These are phyloP conservation scores for Peronospora belbahrii DNA, from an alignment of 352 stramenopile species.

Conservation along the genomic window DNA sequence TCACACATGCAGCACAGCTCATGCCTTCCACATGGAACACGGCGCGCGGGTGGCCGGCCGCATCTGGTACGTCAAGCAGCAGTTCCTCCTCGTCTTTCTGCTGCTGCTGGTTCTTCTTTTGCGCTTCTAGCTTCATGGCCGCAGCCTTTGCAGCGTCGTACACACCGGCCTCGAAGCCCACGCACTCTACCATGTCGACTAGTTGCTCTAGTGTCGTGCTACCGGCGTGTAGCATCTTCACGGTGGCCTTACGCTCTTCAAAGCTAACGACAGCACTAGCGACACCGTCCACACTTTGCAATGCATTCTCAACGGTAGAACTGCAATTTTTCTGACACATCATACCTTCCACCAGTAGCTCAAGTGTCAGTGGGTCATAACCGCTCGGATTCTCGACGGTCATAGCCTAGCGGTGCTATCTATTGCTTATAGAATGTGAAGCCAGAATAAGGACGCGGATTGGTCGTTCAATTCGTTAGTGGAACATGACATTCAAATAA, in stretches of 20 bases:
- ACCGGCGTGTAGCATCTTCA: constrained; percentile 38
- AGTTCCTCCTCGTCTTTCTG: constrained; percentile 7
- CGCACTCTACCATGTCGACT: constrained; percentile 71
- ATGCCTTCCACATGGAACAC: constrained; percentile 83
- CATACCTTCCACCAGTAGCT: constrained; percentile 88
- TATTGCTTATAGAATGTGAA: no score
- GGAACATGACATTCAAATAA: no score
- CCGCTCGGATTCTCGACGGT: no score
- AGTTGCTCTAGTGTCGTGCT: constrained; percentile 55
- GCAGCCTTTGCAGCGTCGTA: constrained; percentile 53
- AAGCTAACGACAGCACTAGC: constrained; percentile 59
- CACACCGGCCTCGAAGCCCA: constrained; percentile 50
- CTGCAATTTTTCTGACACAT: constrained; percentile 95
- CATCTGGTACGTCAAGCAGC: constrained; percentile 21
- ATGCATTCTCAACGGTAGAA: constrained; percentile 60
- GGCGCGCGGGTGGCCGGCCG: constrained; percentile 43
- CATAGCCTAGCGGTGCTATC: no score
- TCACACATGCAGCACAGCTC: constrained; percentile 83
- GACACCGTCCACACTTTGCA: constrained; percentile 67
- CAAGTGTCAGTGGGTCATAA: constrained; percentile 19
- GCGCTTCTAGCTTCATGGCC: constrained; percentile 38
- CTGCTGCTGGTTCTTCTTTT: constrained; percentile 31
- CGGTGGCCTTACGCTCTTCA: constrained; percentile 54
- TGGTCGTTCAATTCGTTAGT: no score
- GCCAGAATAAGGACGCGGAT: no score